Conservation (phyloP, 768 basidiomycete species). For the Suillus occidentalis region DNA sequence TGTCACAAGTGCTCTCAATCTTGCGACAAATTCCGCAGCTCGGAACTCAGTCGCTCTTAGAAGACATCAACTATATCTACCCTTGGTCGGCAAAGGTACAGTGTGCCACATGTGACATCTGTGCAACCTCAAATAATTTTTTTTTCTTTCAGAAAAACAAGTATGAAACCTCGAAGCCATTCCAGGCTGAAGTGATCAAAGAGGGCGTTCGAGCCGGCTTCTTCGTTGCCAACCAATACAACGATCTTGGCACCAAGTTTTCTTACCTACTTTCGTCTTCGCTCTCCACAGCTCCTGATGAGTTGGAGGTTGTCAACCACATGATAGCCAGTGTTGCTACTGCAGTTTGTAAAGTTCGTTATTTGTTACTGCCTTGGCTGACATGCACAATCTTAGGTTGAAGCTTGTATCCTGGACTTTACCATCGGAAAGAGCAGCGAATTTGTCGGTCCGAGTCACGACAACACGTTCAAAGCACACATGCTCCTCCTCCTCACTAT, state of each 20-base stretch:
- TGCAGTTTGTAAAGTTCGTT: background rate
- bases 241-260: background rate
- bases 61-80: conserved; percentile 2
- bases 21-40: background rate
- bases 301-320: background rate
- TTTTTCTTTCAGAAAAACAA: background rate
- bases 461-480: conserved; percentile 2
- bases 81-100: background rate
- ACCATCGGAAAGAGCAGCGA: background rate
- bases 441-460: background rate
- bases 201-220: background rate
- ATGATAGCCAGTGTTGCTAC: conserved; percentile 1
- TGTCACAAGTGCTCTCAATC: background rate
- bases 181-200: conserved; percentile 3
- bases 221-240: background rate
- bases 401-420: conserved; percentile 1
- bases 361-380: background rate
- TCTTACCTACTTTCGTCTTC: background rate
- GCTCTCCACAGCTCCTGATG: background rate
- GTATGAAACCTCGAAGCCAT: background rate
- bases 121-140: background rate
- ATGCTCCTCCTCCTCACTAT: background rate
- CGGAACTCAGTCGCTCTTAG: background rate
- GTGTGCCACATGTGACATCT: background rate
- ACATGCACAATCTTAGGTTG: background rate